These are phyloP conservation scores for Volvariella surrecta DNA, from an alignment of 1,284 basidiomycete species.

Conservation along the genomic window DNA sequence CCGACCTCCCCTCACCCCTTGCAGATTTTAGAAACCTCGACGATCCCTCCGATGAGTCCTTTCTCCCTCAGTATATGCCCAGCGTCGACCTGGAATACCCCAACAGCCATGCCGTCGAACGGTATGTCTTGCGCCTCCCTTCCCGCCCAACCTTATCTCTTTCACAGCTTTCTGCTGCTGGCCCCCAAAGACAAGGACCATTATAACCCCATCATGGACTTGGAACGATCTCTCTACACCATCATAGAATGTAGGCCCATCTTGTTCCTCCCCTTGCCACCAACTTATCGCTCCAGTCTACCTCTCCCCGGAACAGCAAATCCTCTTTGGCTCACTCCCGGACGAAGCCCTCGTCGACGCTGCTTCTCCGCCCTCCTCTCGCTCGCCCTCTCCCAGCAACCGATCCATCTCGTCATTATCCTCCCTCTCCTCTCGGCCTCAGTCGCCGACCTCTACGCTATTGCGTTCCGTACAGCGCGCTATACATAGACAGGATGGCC, in stretches of 20 bases:
- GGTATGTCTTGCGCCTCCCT: slow-evolving; percentile 27
- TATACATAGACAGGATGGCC: slow-evolving; percentile 54
- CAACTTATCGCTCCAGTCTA: slow-evolving; percentile 36
- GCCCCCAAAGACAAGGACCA: slow-evolving; percentile 73
- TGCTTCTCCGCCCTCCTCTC: slow-evolving; percentile 29
- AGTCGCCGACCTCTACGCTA: slow-evolving; percentile 30
- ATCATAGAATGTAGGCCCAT: slow-evolving; percentile 55
- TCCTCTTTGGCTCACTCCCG: slow-evolving; percentile 58
- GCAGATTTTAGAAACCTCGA: slow-evolving; percentile 58
- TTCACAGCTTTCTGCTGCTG: slow-evolving; percentile 55
- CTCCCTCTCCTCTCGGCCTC: slow-evolving; percentile 23
- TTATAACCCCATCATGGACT: slow-evolving; percentile 69
- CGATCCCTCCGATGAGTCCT: slow-evolving; percentile 48
- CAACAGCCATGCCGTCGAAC: slow-evolving; percentile 53
- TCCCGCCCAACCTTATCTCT: slow-evolving; percentile 5
- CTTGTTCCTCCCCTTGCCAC: neutral
- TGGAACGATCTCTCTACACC: slow-evolving; percentile 56
- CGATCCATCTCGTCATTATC: slow-evolving; percentile 17
- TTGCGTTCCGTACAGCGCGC: slow-evolving; percentile 57
- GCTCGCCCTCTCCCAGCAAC: slow-evolving; percentile 28
- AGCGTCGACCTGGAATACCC: slow-evolving; percentile 64
- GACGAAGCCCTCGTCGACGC: slow-evolving; percentile 34
- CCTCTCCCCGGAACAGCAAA: slow-evolving; percentile 53
- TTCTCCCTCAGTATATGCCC: slow-evolving; percentile 51
- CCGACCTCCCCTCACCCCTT: slow-evolving; percentile 6